Conservation (phyloP, 192 early-diverging fungal genomes). For the Rhizoclosmatium globosum region DNA sequence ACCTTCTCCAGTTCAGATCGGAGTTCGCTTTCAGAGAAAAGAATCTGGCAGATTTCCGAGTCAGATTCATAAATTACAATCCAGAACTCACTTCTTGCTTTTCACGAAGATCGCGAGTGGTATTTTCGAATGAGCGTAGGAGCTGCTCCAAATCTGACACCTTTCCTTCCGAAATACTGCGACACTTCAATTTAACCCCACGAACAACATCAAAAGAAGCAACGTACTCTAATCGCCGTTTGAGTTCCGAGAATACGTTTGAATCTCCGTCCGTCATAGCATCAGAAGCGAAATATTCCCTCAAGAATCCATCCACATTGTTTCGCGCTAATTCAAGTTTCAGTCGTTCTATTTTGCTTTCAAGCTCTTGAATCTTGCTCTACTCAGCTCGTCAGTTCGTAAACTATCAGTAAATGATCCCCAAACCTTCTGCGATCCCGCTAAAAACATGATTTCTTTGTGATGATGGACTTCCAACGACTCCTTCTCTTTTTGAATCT, state of each 20-base stretch:
- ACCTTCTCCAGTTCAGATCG: constrained; percentile 31
- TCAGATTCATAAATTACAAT: no score
- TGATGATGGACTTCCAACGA: constrained; percentile 44
- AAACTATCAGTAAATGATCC: background rate
- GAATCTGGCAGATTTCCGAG: no score
- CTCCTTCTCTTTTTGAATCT: constrained; percentile 53
- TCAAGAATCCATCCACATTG: constrained; percentile 43
- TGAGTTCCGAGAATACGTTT: constrained; percentile 46
- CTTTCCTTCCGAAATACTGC: constrained; percentile 18
- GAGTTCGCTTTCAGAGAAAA: constrained; percentile 24
- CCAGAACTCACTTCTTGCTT: constrained; percentile 1
- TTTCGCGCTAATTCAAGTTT: constrained; percentile 50
- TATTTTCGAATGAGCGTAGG: constrained; percentile 16
- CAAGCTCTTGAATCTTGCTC: constrained; percentile 51
- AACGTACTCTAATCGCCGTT: constrained; percentile 38
- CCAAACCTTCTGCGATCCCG: constrained; percentile 50
- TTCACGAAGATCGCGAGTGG: constrained; percentile 16
- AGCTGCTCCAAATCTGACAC: constrained; percentile 14
- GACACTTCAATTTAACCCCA: no score
- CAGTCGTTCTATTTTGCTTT: constrained; percentile 53
- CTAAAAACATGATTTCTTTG: constrained; percentile 47
- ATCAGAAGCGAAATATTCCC: constrained; percentile 48
- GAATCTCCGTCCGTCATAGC: constrained; percentile 35
- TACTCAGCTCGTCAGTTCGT: background rate
- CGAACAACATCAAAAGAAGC: background rate